Evolutionary conservation across 176 grass and related monocot genomes (phyloP).

Genomic region (Aegilops speltoides): DNA sequence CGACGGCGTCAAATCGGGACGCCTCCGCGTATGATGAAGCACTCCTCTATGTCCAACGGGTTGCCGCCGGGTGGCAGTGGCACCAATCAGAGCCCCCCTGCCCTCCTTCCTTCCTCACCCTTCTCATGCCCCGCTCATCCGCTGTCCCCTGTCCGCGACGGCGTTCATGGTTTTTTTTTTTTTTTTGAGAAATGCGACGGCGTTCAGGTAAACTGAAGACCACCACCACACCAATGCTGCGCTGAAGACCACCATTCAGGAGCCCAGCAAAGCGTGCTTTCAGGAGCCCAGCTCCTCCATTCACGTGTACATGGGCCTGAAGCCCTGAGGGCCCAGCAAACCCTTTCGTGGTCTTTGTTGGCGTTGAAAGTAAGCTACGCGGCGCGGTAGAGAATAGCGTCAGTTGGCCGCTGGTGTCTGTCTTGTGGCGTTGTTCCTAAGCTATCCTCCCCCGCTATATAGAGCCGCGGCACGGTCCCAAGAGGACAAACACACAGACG

Average conservation of each 20-base stretch:
- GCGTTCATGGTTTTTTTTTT: no score
- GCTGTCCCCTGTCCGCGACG: no score
- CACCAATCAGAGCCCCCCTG: no score
- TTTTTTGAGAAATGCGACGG: no score
- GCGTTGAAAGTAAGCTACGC: slow-evolving; percentile 12
- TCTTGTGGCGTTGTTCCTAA: not conserved
- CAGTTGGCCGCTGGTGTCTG: not conserved
- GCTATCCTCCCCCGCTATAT: not conserved
- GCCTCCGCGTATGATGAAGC: not conserved
- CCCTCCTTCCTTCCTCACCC: not conserved
- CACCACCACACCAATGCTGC: no score
- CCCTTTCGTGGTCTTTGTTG: not conserved
- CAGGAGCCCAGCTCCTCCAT: not conserved
- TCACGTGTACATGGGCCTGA: not conserved
- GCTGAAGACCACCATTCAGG: no score
- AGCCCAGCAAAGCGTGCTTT: no score
- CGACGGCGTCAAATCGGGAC: not conserved
- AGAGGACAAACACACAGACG: not conserved
- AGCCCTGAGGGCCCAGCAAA: not conserved
- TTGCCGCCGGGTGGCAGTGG: no score
- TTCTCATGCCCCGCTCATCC: not conserved
- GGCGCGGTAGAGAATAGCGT: slow-evolving; percentile 1
- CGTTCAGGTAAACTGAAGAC: no score
- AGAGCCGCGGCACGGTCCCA: not conserved
- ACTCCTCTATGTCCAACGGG: no score